These are phyloP conservation scores for Hypoxylon sp. DNA, from an alignment of 2,329 filamentous ascomycete species.

Conservation along the genomic window DNA sequence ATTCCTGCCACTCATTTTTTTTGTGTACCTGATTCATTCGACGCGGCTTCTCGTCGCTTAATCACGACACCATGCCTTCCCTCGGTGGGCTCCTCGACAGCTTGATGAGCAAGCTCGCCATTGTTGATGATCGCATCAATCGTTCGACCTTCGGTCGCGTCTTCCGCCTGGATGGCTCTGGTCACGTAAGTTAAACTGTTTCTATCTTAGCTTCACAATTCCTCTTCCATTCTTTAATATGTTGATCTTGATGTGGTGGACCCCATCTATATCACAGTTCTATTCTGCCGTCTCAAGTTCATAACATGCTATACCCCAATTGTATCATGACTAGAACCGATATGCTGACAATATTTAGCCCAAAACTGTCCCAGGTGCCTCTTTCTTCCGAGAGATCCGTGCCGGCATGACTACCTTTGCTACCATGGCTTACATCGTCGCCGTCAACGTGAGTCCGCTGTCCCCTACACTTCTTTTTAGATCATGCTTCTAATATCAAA, in stretches of 20 bases:
- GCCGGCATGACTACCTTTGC: slow-evolving; percentile 86
- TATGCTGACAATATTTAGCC: slow-evolving; percentile 62
- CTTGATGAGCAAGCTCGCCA: slow-evolving; percentile 38
- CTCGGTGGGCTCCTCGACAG: slow-evolving; percentile 33
- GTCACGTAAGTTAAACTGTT: slow-evolving; percentile 67
- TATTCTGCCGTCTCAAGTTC: not conserved
- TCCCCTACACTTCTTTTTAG: not conserved
- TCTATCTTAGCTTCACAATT: slow-evolving; percentile 3
- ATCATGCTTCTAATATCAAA: slow-evolving; percentile 12
- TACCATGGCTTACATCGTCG: slow-evolving; percentile 89
- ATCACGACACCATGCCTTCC: slow-evolving; percentile 33
- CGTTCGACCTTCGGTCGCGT: slow-evolving; percentile 65
- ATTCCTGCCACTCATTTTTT: slow-evolving; percentile 1
- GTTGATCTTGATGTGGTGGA: slow-evolving; percentile 9
- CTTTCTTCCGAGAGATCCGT: slow-evolving; percentile 82
- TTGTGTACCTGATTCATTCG: slow-evolving; percentile 16
- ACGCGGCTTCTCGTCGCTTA: slow-evolving; percentile 23
- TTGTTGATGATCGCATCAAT: slow-evolving; percentile 53
- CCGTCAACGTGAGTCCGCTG: slow-evolving; percentile 69
- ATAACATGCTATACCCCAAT: not conserved
- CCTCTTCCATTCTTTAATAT: slow-evolving; percentile 1
- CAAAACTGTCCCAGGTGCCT: slow-evolving; percentile 76
- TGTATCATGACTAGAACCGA: not conserved
- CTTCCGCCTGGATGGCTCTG: slow-evolving; percentile 75
- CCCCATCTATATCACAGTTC: slow-evolving; percentile 10